Evolutionary conservation across 2,329 filamentous ascomycete species (phyloP), one percentile per base, ranked within the genome.

Genomic region (Cadophora sp.): DNA sequence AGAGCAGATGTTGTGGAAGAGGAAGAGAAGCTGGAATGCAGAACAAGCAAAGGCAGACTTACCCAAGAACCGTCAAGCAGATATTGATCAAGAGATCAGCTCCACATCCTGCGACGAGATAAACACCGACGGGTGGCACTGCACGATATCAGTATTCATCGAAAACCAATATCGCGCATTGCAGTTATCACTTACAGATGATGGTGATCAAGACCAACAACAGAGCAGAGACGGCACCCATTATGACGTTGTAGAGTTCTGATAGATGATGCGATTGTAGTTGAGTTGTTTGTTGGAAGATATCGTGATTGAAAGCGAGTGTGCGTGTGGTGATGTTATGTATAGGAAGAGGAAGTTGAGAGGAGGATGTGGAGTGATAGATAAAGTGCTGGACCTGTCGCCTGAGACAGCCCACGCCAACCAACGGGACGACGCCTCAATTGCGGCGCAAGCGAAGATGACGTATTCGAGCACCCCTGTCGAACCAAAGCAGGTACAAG

Each of bases 131-230:
- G 8, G 80, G 80, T 22, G 81, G 80, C 1, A 81, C 74, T 74
- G 59, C 18, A 22, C 3, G 4, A 6, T 16, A 50, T 73, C 50
- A 73, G 68, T 36, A 67, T 33, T 24, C 41, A 24, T 63, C 20
- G 51, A 18, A 13, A n/a, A 5, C 5, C 36, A 41, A 43, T 1
- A 16, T 27, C 20, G 36, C 55, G 55, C 36, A 58, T 18, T 4
- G 11, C 18, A 20, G 55, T 22, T 14, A n/a, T 53, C 24, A 62
- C 79, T 70, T 76, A 84, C 82, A 73, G 70, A 84, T 77, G 33
- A 84, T 70, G 48, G 82, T 83, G 72, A 83, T 76, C 24, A 84
- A 71, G 50, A 84, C 78, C 65, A 84, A 68, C 64, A 80, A 77
- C 36, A 83, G 70, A 55, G 78, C 79, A 20, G 80, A 80, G 33